These are phyloP conservation scores for button mushroom (Agaricus bisporus) DNA, from an alignment of 768 basidiomycete genomes.

Conservation along the genomic window DNA sequence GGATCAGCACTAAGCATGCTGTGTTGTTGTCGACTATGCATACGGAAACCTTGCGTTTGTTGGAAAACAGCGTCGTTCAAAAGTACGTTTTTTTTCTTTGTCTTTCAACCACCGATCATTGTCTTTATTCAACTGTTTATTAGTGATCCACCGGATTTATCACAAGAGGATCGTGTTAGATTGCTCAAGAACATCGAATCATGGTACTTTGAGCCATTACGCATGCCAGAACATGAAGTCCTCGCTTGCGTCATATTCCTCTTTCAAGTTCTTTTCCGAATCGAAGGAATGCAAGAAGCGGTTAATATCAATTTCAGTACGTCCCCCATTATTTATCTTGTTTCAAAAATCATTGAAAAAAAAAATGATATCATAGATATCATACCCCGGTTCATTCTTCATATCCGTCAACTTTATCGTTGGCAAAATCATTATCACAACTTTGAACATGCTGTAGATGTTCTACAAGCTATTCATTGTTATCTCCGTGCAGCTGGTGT, in stretches of 20 bases:
- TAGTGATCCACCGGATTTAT: slow-evolving; percentile 43
- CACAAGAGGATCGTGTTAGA: slow-evolving; percentile 44
- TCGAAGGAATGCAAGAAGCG: slow-evolving; percentile 64
- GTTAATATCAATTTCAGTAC: slow-evolving; percentile 53
- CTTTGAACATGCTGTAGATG: slow-evolving; percentile 94
- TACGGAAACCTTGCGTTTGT: slow-evolving; percentile 50
- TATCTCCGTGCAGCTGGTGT: slow-evolving; percentile 76
- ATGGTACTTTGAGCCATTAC: slow-evolving; percentile 92
- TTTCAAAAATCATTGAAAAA: too few species aligned
- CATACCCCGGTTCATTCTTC: slow-evolving; percentile 73
- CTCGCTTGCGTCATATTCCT: slow-evolving; percentile 76
- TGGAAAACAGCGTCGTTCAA: slow-evolving; percentile 48
- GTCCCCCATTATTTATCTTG: slow-evolving; percentile 29
- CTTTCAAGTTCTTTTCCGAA: slow-evolving; percentile 79
- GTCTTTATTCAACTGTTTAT: not conserved
- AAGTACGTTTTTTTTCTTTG: slow-evolving; percentile 31
- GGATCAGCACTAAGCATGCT: slow-evolving; percentile 54
- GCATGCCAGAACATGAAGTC: slow-evolving; percentile 76
- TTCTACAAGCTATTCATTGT: slow-evolving; percentile 86
- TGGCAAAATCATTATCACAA: slow-evolving; percentile 95
- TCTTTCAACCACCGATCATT: not conserved
- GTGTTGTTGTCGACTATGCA: slow-evolving; percentile 85
- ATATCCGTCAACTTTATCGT: slow-evolving; percentile 90
- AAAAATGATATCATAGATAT: slow-evolving; percentile 55
- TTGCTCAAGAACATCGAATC: slow-evolving; percentile 65